These are phyloP conservation scores for Beverwykella pulmonaria DNA, from an alignment of 495 filamentous ascomycete species.

Conservation along the genomic window DNA sequence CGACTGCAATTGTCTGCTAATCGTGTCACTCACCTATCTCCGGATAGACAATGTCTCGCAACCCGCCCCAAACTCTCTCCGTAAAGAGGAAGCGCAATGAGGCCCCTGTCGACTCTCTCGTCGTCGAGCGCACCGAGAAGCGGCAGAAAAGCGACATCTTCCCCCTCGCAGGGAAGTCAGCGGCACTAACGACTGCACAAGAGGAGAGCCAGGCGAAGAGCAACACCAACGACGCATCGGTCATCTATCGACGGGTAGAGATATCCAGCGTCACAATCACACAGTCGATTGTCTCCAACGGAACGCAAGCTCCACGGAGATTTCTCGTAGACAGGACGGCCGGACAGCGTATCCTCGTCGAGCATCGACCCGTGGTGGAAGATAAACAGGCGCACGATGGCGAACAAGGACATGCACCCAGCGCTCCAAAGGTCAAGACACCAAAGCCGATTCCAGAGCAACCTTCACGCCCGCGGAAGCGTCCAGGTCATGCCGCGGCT, in stretches of 20 bases:
- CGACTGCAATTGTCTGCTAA: neutral
- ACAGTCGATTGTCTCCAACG: neutral
- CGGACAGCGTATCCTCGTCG: neutral
- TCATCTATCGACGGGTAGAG: neutral
- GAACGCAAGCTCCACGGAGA: neutral
- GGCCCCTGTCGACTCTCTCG: constrained; percentile 10
- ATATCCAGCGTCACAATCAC: neutral
- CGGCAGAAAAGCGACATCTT: constrained; percentile 9
- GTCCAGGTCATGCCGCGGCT: constrained; percentile 26
- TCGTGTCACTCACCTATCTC: neutral
- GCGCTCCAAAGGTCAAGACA: neutral
- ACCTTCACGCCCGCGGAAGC: constrained; percentile 25
- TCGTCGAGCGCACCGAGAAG: constrained; percentile 9
- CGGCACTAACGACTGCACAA: neutral
- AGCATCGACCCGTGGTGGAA: neutral
- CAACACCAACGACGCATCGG: neutral
- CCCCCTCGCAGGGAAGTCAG: neutral
- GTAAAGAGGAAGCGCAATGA: constrained; percentile 31
- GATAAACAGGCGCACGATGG: neutral
- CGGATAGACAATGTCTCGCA: constrained; percentile 7
- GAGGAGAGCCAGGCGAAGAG: neutral
- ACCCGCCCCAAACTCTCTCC: constrained; percentile 20
- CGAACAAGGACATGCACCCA: neutral
- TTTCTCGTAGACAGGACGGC: neutral
- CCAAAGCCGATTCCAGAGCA: neutral